These are phyloP conservation scores for Musa troglodytarum DNA, from an alignment of 176 grass and related monocot genomes.

Conservation along the genomic window DNA sequence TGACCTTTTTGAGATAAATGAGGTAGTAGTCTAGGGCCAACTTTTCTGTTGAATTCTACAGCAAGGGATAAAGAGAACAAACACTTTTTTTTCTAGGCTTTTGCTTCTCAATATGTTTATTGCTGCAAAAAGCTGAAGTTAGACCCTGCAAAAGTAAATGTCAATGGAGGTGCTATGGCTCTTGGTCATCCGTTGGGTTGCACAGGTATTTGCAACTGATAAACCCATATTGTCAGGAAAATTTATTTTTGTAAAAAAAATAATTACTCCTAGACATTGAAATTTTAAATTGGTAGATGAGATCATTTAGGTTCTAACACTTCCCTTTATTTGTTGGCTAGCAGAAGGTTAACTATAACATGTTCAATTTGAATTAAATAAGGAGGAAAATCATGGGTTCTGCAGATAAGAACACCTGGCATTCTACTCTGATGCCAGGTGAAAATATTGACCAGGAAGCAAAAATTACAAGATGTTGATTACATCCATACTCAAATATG, in stretches of 20 bases:
- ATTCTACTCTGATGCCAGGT: no score
- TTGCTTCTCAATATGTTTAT: conserved; percentile 92
- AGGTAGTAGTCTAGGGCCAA: conserved; percentile 36
- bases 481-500: no score
- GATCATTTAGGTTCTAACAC: no score
- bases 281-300: no score
- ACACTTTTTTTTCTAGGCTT: conserved; percentile 46
- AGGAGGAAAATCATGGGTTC: no score
- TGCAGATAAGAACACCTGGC: no score
- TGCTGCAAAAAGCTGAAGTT: conserved; percentile 85
- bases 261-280: no score
- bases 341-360: neutral
- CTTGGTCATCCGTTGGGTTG: conserved; percentile 89
- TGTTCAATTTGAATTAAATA: no score
- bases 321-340: no score
- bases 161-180: conserved; percentile 93
- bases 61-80: neutral
- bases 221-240: neutral
- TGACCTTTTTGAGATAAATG: conserved; percentile 95
- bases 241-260: no score
- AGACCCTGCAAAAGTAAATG: conserved; percentile 78
- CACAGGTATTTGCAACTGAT: conserved; percentile 55
- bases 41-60: neutral
- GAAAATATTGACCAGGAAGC: no score
- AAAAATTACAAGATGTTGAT: no score